Base-by-base conservation (phyloP, 2,329 filamentous ascomycete species). In the Chrysosporium queenslandicum region DNA sequence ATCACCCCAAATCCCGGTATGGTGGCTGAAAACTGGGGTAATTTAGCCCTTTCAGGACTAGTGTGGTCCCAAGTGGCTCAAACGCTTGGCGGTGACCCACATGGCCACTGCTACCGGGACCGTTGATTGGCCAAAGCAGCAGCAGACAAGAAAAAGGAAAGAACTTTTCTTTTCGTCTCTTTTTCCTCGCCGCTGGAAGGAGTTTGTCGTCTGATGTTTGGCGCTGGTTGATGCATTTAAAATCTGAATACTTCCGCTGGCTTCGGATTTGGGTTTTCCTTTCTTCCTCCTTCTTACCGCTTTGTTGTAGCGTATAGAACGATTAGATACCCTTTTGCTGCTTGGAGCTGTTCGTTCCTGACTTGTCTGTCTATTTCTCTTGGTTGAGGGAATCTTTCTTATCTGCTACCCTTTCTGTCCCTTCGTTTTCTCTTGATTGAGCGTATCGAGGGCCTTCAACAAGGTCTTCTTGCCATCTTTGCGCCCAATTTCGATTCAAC, bases 361-460 rank as follows among this genome's bases (percentile, higher is more conserved):
- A 20, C 16, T 46, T 36, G 18, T 2, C 23, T 14, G n/a, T 20
- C 21, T 3, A 30, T 25, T 23, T 48, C 20, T 39, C 23, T 37
- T 8, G 11, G 21, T 36, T 9, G 27, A 47, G 41, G 20, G 3
- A 32, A 8, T 43, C 20, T 14, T 5, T 21, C n/a, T 29, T n/a
- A 25, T 34, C 29, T 27, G 16, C 36, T 25, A 3, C n/a, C n/a
- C n/a, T 21, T 50, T 21, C 12, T 32, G 16, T 32, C 14, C 20
- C 7, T 30, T 30, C 14, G 4, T 30, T 34, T 21, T 7, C 23
- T 42, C 4, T 12, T 29, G n/a, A n/a, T 42, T 42, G 20, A 14
- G 43, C 18, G 4, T 34, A 21, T 46, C n/a, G 20, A 45, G 40
- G 40, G n/a, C 29, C 36, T 53, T 46, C 46, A 50, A 53, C 50